Conservation (phyloP, 768 basidiomycete genomes). For the Boletus reticulatus region DNA sequence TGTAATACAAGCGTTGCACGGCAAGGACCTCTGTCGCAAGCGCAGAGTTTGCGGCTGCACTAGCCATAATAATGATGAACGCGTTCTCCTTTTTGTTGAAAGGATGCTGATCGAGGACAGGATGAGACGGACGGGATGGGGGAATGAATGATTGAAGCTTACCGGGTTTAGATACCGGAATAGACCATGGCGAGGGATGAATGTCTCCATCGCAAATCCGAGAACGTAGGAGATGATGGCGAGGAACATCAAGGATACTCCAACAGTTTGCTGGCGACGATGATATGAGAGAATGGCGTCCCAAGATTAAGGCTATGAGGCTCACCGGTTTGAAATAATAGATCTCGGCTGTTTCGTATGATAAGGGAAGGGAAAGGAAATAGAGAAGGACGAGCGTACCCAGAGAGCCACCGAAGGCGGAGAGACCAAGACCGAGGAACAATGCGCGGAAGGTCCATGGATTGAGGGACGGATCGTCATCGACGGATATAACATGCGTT, state of each 20-base stretch:
- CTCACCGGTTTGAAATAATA: slow-evolving; percentile 59
- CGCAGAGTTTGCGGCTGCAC: slow-evolving; percentile 53
- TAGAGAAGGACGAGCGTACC: slow-evolving; percentile 28
- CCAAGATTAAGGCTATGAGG: neutral
- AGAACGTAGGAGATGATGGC: slow-evolving; percentile 49
- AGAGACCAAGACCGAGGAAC: slow-evolving; percentile 52
- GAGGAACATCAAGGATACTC: slow-evolving; percentile 53
- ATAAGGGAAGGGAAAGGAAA: neutral
- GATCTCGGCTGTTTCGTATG: slow-evolving; percentile 42
- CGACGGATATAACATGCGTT: slow-evolving; percentile 44
- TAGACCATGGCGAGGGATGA: slow-evolving; percentile 44
- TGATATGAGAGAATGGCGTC: neutral
- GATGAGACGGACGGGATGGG: neutral
- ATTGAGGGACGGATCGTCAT: slow-evolving; percentile 29
- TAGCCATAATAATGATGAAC: slow-evolving; percentile 56
- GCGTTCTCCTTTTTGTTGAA: slow-evolving; percentile 62
- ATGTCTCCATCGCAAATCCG: slow-evolving; percentile 45
- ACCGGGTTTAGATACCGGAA: slow-evolving; percentile 53
- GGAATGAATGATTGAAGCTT: neutral
- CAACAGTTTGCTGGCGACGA: slow-evolving; percentile 44
- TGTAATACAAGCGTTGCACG: slow-evolving; percentile 54
- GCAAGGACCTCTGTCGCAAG: slow-evolving; percentile 54
- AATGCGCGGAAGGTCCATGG: slow-evolving; percentile 43
- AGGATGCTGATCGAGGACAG: slow-evolving; percentile 36
- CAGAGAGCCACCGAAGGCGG: slow-evolving; percentile 50